Conservation (phyloP, 2,329 filamentous ascomycete genomes). For the Arthroderma uncinatum region DNA sequence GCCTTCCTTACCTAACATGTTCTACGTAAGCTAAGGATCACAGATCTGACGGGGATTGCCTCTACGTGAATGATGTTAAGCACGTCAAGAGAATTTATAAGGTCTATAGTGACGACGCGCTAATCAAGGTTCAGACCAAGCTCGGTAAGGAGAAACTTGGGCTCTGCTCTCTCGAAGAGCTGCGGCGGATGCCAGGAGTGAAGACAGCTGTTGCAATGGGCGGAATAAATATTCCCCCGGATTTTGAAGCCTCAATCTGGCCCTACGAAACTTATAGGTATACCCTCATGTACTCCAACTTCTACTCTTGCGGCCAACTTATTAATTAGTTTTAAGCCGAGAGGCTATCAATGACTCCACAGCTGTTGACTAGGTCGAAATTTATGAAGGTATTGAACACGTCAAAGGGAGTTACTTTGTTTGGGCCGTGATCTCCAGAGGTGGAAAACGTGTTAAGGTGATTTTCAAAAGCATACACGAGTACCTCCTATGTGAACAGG, state of each 20-base stretch:
- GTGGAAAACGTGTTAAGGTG: too few relatives aligned
- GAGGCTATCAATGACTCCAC: neutral
- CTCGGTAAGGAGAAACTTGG: neutral
- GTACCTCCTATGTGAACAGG: too few relatives aligned
- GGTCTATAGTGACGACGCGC: neutral
- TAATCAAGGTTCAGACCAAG: neutral
- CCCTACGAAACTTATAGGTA: neutral
- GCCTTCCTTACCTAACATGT: too few relatives aligned
- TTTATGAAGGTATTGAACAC: neutral
- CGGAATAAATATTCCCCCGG: neutral
- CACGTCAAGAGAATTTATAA: neutral
- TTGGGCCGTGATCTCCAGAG: too few relatives aligned
- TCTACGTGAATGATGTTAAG: neutral
- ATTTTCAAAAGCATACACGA: too few relatives aligned
- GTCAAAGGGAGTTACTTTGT: neutral
- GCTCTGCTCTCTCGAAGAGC: neutral
- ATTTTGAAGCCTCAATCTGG: neutral
- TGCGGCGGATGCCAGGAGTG: neutral
- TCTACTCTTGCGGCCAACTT: neutral
- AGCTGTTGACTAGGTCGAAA: too few relatives aligned
- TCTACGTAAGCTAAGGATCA: too few relatives aligned
- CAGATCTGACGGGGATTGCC: neutral
- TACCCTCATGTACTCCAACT: neutral
- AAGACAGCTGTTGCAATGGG: neutral
- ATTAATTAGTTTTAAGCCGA: neutral